phyloP scores from a whole-genome alignment of 2,329 filamentous ascomycete genomes.

The Thelonectria olida region DNA sequence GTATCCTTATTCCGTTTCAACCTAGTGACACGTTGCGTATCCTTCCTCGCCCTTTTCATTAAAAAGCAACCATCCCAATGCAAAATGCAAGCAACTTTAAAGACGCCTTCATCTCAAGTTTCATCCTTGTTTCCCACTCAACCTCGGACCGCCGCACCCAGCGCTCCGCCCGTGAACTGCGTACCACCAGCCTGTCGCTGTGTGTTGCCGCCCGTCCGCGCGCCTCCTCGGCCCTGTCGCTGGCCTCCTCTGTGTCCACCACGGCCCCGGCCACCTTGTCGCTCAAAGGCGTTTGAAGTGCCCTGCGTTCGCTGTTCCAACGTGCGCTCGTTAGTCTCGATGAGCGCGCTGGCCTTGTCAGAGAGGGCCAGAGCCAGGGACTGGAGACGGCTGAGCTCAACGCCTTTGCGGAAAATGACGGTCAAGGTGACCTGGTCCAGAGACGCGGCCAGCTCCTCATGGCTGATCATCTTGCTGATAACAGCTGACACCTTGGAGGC shows the following conservation, averaged over 20 bases:
- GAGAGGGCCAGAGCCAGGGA: slow-evolving; percentile 92
- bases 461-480: slow-evolving; percentile 99
- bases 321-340: slow-evolving; percentile 97
- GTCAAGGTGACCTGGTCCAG: slow-evolving; percentile 97
- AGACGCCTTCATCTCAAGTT: slow-evolving; percentile 44
- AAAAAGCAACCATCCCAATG: slow-evolving; percentile 47
- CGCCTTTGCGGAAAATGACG: slow-evolving; percentile 99
- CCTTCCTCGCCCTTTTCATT: slow-evolving; percentile 46
- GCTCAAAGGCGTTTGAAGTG: slow-evolving; percentile 93
- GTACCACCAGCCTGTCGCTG: slow-evolving; percentile 77
- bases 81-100: slow-evolving; percentile 45
- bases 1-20: slow-evolving; percentile 44
- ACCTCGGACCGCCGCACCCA: slow-evolving; percentile 74
- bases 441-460: slow-evolving; percentile 95
- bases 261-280: slow-evolving; percentile 82
- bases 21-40: slow-evolving; percentile 46
- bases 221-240: slow-evolving; percentile 69
- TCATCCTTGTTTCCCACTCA: slow-evolving; percentile 46
- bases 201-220: slow-evolving; percentile 64
- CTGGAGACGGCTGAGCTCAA: slow-evolving; percentile 95
- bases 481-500: slow-evolving; percentile 92
- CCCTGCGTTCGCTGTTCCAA: slow-evolving; percentile 97
- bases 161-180: slow-evolving; percentile 83
- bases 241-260: slow-evolving; percentile 72
- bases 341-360: slow-evolving; percentile 95